Evolutionary conservation across 352 stramenopile species (phyloP), one percentile per base, ranked within the genome.

Genomic region (Phytophthora chlamydospora): DNA sequence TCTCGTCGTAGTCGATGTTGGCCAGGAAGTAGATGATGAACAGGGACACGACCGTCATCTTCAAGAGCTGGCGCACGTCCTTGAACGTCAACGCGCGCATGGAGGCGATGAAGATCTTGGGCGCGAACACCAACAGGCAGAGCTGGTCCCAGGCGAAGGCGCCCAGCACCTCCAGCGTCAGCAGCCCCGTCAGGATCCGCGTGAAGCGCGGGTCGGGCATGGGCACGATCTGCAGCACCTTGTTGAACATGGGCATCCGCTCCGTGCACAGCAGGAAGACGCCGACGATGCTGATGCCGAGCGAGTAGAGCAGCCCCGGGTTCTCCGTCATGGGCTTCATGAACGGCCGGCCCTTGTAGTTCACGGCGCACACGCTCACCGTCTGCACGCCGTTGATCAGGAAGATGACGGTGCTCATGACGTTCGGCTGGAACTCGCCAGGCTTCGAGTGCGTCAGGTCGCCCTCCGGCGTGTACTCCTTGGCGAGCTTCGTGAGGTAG

Each of bases 351-450:
- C 98, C 98, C 74, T 96, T 93, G 87, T 99, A 99, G 80, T 99
- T 99, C 14, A 98, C 95, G 1, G 93, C 83, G 65, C 99, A 99
- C n/a, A 98, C 98, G 69, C 98, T 99, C n/a, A 98, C 85, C 0
- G 85, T 95, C 67, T 96, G 88, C 49, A 98, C 76, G 33, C 91
- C 84, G 60, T 92, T 98, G 35, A 99, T 78, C 13, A 99, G 73
- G 80, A 99, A 99, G 44, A 99, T 98, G 21, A 98, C 96, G 1
- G 96, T 98, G 69, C 99, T 99, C 71, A 99, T 95, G 2, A 98
- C 89, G 62, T 98, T 99, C 2, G 98, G 97, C 68, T 97, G 91
- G 78, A 99, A 99, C 34, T 97, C 85, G 27, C 90, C 95, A 27
- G 96, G 83, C 43, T 78, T 81, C 39, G 81, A 75, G 69, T 87